Percentiles rank a stretch among this genome's conserved stretches.
Evolutionary conservation across 108 stramenopile genomes (phyloP).

Genomic region (Pseudonitzschia pungens): DNA sequence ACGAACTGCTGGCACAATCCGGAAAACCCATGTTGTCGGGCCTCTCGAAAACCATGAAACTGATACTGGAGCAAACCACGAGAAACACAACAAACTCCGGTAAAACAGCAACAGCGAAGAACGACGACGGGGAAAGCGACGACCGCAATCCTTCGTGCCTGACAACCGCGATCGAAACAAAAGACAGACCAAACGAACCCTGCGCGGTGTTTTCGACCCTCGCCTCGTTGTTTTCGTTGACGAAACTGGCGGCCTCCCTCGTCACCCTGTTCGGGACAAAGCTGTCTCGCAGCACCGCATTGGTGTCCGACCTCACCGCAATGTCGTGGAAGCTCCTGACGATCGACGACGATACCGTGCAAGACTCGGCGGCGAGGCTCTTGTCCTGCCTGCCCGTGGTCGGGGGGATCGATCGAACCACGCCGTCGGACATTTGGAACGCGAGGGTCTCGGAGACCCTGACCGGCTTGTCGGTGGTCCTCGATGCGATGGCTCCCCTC

Average conservation of each 20-base stretch:
- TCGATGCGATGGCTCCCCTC: slow-evolving; percentile 37
- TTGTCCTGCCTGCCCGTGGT: slow-evolving; percentile 36
- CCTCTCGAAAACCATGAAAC: slow-evolving; percentile 19
- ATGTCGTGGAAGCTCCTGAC: slow-evolving; percentile 22
- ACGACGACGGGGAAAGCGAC: neutral
- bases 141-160: neutral
- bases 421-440: slow-evolving; percentile 39
- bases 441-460: slow-evolving; percentile 8
- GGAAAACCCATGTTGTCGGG: slow-evolving; percentile 36
- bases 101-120: neutral
- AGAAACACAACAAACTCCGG: neutral
- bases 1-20: slow-evolving; percentile 26
- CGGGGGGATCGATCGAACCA: slow-evolving; percentile 29
- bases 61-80: slow-evolving; percentile 1
- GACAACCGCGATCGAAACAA: slow-evolving; percentile 5
- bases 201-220: too few relatives aligned
- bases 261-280: slow-evolving; percentile 43
- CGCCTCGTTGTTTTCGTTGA: slow-evolving; percentile 28
- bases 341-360: slow-evolving; percentile 14
- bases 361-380: slow-evolving; percentile 33
- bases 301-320: slow-evolving; percentile 16
- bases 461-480: slow-evolving; percentile 8
- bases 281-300: slow-evolving; percentile 37
- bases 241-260: slow-evolving; percentile 25
- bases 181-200: slow-evolving; percentile 18